These are phyloP conservation scores for Sechiopsis laciniata DNA, from an alignment of 306 rosid genomes.

Conservation along the genomic window DNA sequence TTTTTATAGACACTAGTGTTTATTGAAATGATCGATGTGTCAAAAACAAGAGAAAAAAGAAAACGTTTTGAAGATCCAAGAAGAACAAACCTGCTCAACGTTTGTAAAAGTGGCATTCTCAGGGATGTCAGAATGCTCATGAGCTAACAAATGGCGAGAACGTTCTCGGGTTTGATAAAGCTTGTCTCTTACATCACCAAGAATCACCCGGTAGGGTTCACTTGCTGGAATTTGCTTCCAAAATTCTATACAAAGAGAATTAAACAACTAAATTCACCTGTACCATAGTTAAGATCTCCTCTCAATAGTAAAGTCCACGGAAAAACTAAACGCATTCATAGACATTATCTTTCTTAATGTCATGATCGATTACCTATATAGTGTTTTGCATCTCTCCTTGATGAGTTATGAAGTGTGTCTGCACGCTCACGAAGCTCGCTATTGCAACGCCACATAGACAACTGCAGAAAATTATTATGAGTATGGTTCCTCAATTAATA, in stretches of 20 bases:
- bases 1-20: not conserved
- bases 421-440: conserved; percentile 85
- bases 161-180: conserved; percentile 95
- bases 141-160: conserved; percentile 73
- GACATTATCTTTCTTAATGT: not conserved
- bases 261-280: not conserved
- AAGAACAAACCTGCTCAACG: conserved; percentile 65
- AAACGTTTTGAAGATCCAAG: not conserved
- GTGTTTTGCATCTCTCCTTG: conserved; percentile 89
- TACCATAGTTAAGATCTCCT: not conserved
- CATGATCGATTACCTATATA: conserved; percentile 56
- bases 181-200: conserved; percentile 88
- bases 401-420: conserved; percentile 55
- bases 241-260: conserved; percentile 47
- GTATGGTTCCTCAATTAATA: conserved; percentile 17
- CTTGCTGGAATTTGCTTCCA: conserved; percentile 83
- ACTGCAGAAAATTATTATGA: conserved; percentile 38
- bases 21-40: not conserved
- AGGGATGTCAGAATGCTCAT: conserved; percentile 79
- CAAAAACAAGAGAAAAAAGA: not conserved
- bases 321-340: not conserved
- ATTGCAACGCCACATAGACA: conserved; percentile 99
- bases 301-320: not conserved
- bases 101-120: conserved; percentile 76
- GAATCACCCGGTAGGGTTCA: conserved; percentile 92